phyloP scores from a whole-genome alignment of 2,329 filamentous ascomycete genomes.

The Onygena corvina region DNA sequence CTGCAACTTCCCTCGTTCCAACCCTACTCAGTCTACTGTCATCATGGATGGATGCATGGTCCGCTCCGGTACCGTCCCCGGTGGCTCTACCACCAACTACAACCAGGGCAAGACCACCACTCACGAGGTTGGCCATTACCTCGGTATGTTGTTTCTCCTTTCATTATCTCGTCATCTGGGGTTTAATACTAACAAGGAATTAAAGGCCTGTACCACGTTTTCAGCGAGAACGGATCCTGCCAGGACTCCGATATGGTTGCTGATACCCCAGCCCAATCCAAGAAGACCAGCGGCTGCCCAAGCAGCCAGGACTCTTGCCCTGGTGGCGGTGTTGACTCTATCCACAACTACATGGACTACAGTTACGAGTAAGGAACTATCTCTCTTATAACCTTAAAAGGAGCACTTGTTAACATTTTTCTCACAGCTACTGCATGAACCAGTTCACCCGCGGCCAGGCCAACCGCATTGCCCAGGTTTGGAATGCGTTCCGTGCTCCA shows the following conservation, averaged over 20 bases:
- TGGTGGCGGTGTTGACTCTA: conserved; percentile 21
- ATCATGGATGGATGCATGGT: conserved; percentile 20
- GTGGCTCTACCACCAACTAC: conserved; percentile 15
- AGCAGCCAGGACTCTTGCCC: conserved; percentile 22
- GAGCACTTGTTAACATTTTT: conserved; percentile 6
- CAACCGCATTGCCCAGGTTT: conserved; percentile 20
- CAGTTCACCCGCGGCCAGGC: conserved; percentile 22
- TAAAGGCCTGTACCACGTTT: conserved; percentile 22
- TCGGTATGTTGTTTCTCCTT: conserved; percentile 16
- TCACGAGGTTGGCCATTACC: conserved; percentile 26
- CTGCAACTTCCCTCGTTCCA: conserved; percentile 16
- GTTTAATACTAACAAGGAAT: background rate
- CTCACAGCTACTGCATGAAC: conserved; percentile 16
- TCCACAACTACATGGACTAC: conserved; percentile 29
- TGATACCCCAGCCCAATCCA: conserved; percentile 23
- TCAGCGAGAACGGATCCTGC: conserved; percentile 21
- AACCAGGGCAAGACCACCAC: conserved; percentile 21
- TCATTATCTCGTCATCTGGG: background rate
- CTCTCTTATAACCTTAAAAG: background rate
- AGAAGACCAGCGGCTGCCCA: conserved; percentile 20
- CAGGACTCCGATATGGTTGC: conserved; percentile 18
- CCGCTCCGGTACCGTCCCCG: conserved; percentile 18
- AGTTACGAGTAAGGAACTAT: conserved; percentile 16
- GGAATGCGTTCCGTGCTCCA: conserved; percentile 16
- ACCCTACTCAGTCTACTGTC: conserved; percentile 14